phyloP scores from a whole-genome alignment of 2,329 filamentous ascomycete species.

The Sarocladium strictum region DNA sequence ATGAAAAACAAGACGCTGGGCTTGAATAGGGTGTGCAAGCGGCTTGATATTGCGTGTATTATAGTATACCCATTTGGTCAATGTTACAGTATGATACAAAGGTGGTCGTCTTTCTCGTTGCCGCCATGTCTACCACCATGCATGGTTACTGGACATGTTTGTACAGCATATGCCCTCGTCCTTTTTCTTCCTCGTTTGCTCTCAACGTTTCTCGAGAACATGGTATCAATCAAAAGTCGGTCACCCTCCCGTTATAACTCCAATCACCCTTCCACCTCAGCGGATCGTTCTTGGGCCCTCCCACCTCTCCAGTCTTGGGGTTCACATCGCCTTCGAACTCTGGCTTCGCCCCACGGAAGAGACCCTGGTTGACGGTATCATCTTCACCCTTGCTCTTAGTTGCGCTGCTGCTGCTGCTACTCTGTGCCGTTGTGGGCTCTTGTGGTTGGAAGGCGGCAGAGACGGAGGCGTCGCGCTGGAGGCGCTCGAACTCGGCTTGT shows the following conservation, averaged over 20 bases:
- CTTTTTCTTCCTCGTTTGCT: neutral
- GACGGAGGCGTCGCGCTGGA: constrained; percentile 59
- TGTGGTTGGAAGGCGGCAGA: constrained; percentile 35
- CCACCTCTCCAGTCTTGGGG: constrained; percentile 90
- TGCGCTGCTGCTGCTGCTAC: constrained; percentile 15
- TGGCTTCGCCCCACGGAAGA: constrained; percentile 71
- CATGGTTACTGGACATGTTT: neutral
- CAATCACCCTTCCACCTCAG: constrained; percentile 81
- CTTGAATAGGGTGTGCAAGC: constrained; percentile 2
- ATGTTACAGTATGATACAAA: constrained; percentile 8
- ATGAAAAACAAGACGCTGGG: neutral
- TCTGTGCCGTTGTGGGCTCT: constrained; percentile 12
- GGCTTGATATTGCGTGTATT: constrained; percentile 6
- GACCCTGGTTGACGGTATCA: constrained; percentile 48
- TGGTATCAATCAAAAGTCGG: constrained; percentile 63
- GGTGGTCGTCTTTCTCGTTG: neutral
- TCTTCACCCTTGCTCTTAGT: constrained; percentile 18
- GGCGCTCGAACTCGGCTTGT: constrained; percentile 83
- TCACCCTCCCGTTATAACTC: constrained; percentile 93
- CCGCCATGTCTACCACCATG: neutral
- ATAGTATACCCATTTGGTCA: constrained; percentile 11
- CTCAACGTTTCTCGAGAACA: constrained; percentile 8
- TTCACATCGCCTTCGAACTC: constrained; percentile 93
- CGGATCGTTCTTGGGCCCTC: constrained; percentile 96
- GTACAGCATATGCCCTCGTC: neutral